Conservation (phyloP, 2,329 filamentous ascomycete genomes). For the Alternaria consortialis region DNA sequence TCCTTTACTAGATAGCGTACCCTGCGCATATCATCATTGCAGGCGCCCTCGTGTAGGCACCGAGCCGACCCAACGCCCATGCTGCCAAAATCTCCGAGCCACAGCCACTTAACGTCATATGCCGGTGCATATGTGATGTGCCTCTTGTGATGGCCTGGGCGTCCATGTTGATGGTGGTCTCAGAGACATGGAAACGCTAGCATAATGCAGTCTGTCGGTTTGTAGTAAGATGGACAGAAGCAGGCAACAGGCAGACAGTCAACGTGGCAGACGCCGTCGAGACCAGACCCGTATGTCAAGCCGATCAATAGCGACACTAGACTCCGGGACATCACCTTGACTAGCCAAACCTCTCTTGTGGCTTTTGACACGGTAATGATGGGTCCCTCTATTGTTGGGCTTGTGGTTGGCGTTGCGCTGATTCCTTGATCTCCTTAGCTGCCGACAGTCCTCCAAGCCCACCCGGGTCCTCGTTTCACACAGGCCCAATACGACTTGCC, state of each 20-base stretch:
- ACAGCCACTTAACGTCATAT: neutral
- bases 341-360: neutral
- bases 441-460: neutral
- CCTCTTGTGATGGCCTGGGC: neutral
- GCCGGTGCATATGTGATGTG: neutral
- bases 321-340: neutral
- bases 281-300: neutral
- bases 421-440: neutral
- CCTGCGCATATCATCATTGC: neutral
- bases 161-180: no score
- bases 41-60: neutral
- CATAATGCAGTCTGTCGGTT: neutral
- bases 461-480: neutral
- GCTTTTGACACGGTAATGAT: neutral
- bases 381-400: neutral
- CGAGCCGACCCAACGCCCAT: no score
- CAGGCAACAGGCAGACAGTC: neutral
- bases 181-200: neutral
- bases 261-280: neutral
- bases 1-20: neutral
- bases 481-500: neutral
- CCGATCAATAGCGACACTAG: neutral
- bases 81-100: neutral
- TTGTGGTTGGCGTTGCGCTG: neutral
- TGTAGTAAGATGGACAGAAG: neutral